Base-by-base conservation (phyloP, 2,329 filamentous ascomycete genomes). In the Zasmidium citrigriseum region DNA sequence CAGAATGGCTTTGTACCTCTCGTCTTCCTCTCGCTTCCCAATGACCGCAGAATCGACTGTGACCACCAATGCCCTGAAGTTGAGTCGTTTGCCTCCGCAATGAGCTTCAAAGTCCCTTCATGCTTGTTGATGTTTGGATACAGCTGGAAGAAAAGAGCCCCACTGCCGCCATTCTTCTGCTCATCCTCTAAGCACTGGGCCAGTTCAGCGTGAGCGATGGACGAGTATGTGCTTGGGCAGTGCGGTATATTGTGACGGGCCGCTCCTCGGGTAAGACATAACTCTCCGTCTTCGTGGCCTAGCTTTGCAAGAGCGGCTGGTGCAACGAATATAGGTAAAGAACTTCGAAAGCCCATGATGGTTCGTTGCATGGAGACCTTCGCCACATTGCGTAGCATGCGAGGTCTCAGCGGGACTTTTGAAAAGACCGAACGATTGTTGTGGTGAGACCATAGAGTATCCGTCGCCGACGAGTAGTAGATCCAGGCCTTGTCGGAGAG, bases 281-380 rank as follows among this genome's bases (percentile, higher is more conserved):
- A n/a, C 18, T 52, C 50, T 18, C 50, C 50, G 24, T 29, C 34
- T 29, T 27, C n/a, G 72, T 97, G 83, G 58, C 93, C 93, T 5
- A 97, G 86, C 76, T 96, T 96, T 67, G 93, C 93, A 5, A 97
- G 83, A 0, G 93, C 93, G 11, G 93, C 34, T 10, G 34, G 34
- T 9, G 34, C 34, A 41, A 41, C 18, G 34, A 41, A 41, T 10
- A 41, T 16, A 10, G 34, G 34, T n/a, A 41, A 41, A 5, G 34
- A 41, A n/a, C 34, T 41, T 16, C 34, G 34, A 41, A 41, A 41
- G 4, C 34, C 34, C 34, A 41, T 41, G 34, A 41, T n/a, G 7
- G 34, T 41, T 16, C 14, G 14, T 16, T 41, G 34, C 18, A 41
- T 10, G 18, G 34, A 41, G 4, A 41, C 14, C 34, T n/a, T 10